Evolutionary conservation across 202 grass and related monocot species (phyloP).

Genomic region (Musa balbisiana): DNA sequence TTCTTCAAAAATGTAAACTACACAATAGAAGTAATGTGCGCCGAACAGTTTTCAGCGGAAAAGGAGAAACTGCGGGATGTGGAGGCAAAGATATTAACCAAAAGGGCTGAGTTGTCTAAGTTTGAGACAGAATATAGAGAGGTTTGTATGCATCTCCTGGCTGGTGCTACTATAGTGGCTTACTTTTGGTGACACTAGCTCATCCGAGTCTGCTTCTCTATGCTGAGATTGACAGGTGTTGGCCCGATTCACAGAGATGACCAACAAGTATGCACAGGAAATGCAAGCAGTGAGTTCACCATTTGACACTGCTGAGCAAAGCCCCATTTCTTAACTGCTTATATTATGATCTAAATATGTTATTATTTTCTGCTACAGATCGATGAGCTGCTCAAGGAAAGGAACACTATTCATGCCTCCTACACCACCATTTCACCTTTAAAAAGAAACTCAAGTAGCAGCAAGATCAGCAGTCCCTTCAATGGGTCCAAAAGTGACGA

Average conservation of each 20-base stretch:
- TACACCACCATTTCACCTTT: slow-evolving; percentile 66
- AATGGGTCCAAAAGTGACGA: slow-evolving; percentile 47
- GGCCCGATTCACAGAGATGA: slow-evolving; percentile 94
- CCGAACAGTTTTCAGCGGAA: slow-evolving; percentile 63
- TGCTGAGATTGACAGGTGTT: slow-evolving; percentile 24
- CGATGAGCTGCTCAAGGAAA: slow-evolving; percentile 82
- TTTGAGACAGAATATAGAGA: slow-evolving; percentile 96
- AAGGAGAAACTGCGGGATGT: slow-evolving; percentile 65
- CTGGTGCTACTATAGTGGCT: background rate
- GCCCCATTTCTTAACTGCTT: background rate
- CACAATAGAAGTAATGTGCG: slow-evolving; percentile 79
- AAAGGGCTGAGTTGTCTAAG: slow-evolving; percentile 77
- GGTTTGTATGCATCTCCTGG: slow-evolving; percentile 24
- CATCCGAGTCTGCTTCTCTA: background rate
- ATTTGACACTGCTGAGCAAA: background rate
- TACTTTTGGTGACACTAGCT: background rate
- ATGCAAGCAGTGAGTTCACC: slow-evolving; percentile 64
- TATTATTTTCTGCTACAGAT: slow-evolving; percentile 37
- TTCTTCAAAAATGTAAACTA: slow-evolving; percentile 97
- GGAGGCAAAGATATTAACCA: slow-evolving; percentile 74
- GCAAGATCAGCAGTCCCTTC: slow-evolving; percentile 53
- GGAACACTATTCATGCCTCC: slow-evolving; percentile 77
- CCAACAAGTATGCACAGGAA: slow-evolving; percentile 88
- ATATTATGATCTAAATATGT: background rate
- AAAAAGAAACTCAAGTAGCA: slow-evolving; percentile 54